A percentile compares a stretch with the other conserved stretches of the same genome.
These are phyloP conservation scores for Aegilops sharonensis DNA, from an alignment of 176 grass and related monocot species.

Conservation along the genomic window DNA sequence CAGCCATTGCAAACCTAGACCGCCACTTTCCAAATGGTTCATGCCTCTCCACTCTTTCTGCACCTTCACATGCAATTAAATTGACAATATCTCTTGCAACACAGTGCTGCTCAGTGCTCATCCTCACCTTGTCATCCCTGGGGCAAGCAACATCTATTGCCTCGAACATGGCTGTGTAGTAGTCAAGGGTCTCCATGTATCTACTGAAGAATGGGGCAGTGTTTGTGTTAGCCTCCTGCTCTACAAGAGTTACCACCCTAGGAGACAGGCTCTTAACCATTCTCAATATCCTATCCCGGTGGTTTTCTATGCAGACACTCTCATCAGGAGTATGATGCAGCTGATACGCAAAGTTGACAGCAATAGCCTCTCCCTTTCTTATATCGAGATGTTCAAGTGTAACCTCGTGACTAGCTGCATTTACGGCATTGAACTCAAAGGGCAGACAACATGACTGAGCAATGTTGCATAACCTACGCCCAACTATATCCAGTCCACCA, in stretches of 20 bases:
- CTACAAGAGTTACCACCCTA: constrained; percentile 64
- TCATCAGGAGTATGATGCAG: constrained; percentile 83
- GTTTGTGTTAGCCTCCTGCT: constrained; percentile 86
- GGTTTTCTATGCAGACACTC: constrained; percentile 67
- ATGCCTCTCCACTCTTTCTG: constrained; percentile 63
- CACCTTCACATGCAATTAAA: constrained; percentile 80
- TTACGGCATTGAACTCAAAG: constrained; percentile 71
- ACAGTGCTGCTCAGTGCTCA: constrained; percentile 80
- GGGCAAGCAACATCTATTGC: constrained; percentile 56
- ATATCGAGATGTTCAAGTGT: constrained; percentile 55
- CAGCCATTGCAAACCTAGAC: constrained; percentile 53
- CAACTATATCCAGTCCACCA: constrained; percentile 71
- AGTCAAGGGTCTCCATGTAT: constrained; percentile 79
- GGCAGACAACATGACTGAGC: constrained; percentile 46
- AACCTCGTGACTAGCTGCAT: constrained; percentile 61
- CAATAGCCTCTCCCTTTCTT: constrained; percentile 53
- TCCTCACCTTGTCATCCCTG: constrained; percentile 58
- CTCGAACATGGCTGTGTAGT: constrained; percentile 77
- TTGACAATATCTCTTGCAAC: constrained; percentile 86
- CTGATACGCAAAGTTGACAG: constrained; percentile 84
- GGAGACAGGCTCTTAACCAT: constrained; percentile 76
- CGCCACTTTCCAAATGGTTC: constrained; percentile 65
- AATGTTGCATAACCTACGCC: constrained; percentile 34
- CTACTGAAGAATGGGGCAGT: constrained; percentile 74
- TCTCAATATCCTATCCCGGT: constrained; percentile 67